phyloP scores from a whole-genome alignment of 768 basidiomycete species.

The Multifurca ochricompacta region DNA sequence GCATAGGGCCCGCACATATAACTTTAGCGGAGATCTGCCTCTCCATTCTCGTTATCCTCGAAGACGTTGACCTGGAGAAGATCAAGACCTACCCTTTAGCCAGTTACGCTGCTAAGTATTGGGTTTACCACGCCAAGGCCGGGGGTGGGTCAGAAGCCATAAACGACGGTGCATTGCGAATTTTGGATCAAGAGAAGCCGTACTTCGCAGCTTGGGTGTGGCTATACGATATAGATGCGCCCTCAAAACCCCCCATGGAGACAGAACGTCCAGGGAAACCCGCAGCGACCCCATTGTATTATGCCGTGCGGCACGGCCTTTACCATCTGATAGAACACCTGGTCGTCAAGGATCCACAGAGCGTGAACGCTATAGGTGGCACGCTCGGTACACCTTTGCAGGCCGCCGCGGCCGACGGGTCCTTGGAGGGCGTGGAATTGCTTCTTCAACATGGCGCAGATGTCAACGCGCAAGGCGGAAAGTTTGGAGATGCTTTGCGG shows the following conservation, averaged over 20 bases:
- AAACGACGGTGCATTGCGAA: neutral
- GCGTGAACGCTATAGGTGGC: neutral
- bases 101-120: neutral
- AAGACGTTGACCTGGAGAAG: neutral
- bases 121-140: neutral
- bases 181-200: neutral
- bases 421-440: neutral
- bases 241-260: neutral
- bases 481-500: neutral
- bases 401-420: neutral
- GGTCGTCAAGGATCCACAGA: neutral
- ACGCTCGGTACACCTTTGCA: neutral
- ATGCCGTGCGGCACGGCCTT: neutral
- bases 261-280: neutral
- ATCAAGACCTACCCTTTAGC: neutral
- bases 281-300: neutral
- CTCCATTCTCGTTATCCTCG: neutral
- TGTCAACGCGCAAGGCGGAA: neutral
- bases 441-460: neutral
- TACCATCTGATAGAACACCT: neutral
- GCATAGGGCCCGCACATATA: neutral
- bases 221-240: neutral
- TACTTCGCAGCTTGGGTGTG: neutral
- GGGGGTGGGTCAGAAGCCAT: neutral
- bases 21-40: neutral